A percentile compares a stretch with the other conserved stretches of the same genome.
phyloP scores from a whole-genome alignment of 2,329 filamentous ascomycete species.

The Aspergillus pseudotamarii region DNA sequence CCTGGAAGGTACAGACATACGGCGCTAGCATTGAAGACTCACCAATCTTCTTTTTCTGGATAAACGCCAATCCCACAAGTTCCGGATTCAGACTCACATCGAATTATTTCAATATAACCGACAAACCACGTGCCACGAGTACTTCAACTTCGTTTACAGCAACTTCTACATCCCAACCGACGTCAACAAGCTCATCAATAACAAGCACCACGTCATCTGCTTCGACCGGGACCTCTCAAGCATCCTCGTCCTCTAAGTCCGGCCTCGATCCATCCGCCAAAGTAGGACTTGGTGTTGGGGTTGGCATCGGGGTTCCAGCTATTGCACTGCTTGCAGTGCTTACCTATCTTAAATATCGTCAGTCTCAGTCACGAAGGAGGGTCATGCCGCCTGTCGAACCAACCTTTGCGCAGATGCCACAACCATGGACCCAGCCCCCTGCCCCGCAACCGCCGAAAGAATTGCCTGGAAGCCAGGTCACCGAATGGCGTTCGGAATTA shows the following conservation, averaged over 20 bases:
- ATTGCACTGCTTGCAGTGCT: constrained; percentile 9
- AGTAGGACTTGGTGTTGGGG: constrained; percentile 16
- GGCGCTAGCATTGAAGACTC: constrained; percentile 18
- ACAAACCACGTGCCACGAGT: constrained; percentile 2
- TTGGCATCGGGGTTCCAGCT: constrained; percentile 15
- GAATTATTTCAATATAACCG: constrained; percentile 22
- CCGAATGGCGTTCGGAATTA: background rate
- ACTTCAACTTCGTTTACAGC: constrained; percentile 1
- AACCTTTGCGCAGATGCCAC: background rate
- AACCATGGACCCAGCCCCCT: background rate
- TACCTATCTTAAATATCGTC: constrained; percentile 8
- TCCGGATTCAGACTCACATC: constrained; percentile 16
- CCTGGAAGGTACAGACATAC: constrained; percentile 22
- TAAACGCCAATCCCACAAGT: constrained; percentile 14
- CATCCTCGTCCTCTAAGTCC: background rate
- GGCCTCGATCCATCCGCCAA: constrained; percentile 8
- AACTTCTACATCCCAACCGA: background rate
- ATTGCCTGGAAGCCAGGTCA: background rate
- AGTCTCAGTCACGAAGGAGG: background rate
- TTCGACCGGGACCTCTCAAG: background rate
- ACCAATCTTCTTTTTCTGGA: constrained; percentile 23
- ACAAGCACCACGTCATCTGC: background rate
- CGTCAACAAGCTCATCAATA: background rate
- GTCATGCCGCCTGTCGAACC: background rate
- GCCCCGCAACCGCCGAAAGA: background rate